Evolutionary conservation across 106 monocot species (phyloP), one percentile per base, ranked within the genome.

Genomic region (Apostasia ramifera): DNA sequence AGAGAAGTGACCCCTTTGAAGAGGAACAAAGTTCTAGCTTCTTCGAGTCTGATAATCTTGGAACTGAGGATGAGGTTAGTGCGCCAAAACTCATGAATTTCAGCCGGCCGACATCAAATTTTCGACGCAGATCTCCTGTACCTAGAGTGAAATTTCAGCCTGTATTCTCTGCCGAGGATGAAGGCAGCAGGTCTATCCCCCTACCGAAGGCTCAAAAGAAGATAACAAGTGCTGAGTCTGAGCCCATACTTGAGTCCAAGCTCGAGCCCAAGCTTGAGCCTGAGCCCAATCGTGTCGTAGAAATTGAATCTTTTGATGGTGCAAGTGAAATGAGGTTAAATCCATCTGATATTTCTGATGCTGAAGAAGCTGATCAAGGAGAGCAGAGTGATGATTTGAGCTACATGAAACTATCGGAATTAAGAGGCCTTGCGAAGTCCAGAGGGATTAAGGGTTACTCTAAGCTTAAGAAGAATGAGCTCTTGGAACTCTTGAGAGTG

Each of bases 371-470:
- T 1, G 57, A 75, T 8, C 75, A 66, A 48, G 87, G 71, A 10
- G 43, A 46, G 8, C 76, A 76, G 43, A 66, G 40, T 70, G 14
- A 62, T 40, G 83, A 90, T 63, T 68, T 98, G 60, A 69, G 72
- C 59, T 75, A 81, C 44, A 68, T 92, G 81, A 98, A 93, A 71
- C 74, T 93, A 5, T 14, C 75, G 11, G 93, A 98, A 70, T 62
- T 98, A 59, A 81, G 85, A 45, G 90, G 68, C 3, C 67, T 98
- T 70, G 98, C 93, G 1, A 98, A 93, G 55, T 87, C 90, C 66
- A 80, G 74, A 67, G 98, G 98, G 12, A 55, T 90, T 38, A 98
- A 88, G 58, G 93, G 93, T 6, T 98, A 92, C 67, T 85, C 92
- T 61, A 92, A 92, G 65, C 76, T 92, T 64, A 98, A 87, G 87